Evolutionary conservation across 2,329 filamentous ascomycete species (phyloP).

Genomic region (Davidsoniella australis): DNA sequence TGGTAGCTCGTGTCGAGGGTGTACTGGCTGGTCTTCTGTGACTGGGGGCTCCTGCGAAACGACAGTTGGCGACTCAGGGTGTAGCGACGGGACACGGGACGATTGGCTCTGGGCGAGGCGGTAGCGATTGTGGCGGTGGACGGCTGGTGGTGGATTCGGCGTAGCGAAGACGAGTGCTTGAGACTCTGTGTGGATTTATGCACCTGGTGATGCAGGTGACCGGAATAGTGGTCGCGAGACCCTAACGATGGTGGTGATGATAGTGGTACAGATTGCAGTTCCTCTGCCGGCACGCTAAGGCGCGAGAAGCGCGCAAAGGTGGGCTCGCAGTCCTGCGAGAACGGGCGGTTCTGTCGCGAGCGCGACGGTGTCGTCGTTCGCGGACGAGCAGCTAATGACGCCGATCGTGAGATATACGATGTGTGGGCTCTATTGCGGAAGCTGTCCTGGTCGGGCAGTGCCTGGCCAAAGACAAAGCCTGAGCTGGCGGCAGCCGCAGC

Average conservation of each 20-base stretch:
- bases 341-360: slow-evolving; percentile 6
- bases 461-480: slow-evolving; percentile 42
- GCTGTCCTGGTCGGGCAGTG: slow-evolving; percentile 18
- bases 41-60: slow-evolving; percentile 8
- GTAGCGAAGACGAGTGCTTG: slow-evolving; percentile 8
- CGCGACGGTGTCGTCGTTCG: slow-evolving; percentile 4
- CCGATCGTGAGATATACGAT: slow-evolving; percentile 6
- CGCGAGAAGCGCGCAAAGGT: slow-evolving; percentile 6
- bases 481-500: slow-evolving; percentile 42
- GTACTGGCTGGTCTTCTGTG: not conserved
- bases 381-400: slow-evolving; percentile 3
- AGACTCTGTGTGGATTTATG: slow-evolving; percentile 8
- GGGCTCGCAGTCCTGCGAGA: slow-evolving; percentile 11
- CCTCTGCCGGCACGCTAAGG: slow-evolving; percentile 3
- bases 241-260: not conserved
- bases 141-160: slow-evolving; percentile 12
- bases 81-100: slow-evolving; percentile 16
- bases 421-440: slow-evolving; percentile 16
- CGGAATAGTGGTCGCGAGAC: too few species aligned
- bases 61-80: slow-evolving; percentile 10
- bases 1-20: slow-evolving; percentile 13
- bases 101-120: slow-evolving; percentile 8
- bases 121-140: slow-evolving; percentile 13
- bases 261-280: not conserved
- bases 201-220: not conserved